Conservation (phyloP, 2,329 filamentous ascomycete genomes). For the Volutella citrinella region DNA sequence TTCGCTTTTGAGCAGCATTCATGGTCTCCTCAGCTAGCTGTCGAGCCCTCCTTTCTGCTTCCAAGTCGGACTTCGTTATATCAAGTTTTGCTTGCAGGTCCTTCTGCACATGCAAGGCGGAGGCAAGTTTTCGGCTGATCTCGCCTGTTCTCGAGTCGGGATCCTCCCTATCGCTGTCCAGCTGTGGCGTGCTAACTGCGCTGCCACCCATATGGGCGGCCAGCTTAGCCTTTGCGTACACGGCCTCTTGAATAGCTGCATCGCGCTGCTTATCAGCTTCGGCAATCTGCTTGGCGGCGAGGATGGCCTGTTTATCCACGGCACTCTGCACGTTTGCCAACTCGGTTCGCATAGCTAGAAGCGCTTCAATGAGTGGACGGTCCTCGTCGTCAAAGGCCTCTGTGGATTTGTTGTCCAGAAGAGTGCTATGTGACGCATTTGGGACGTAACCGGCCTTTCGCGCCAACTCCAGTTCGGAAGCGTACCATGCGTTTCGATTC, state of each 20-base stretch:
- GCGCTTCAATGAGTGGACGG: conserved; percentile 84
- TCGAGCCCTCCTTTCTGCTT: conserved; percentile 76
- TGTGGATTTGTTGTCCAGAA: conserved; percentile 70
- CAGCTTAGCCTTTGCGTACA: conserved; percentile 90
- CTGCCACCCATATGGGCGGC: conserved; percentile 72
- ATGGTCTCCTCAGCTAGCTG: conserved; percentile 86
- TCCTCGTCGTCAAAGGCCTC: conserved; percentile 91
- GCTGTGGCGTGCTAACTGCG: conserved; percentile 56
- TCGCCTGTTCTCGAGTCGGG: conserved; percentile 59
- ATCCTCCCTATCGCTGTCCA: conserved; percentile 59
- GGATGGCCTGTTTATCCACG: conserved; percentile 81
- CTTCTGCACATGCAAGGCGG: conserved; percentile 72
- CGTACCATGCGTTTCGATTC: conserved; percentile 93
- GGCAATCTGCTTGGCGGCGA: conserved; percentile 85
- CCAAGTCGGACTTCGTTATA: conserved; percentile 64
- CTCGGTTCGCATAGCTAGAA: conserved; percentile 87
- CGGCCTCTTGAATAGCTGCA: conserved; percentile 88
- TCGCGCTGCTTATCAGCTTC: conserved; percentile 95
- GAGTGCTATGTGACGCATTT: conserved; percentile 65
- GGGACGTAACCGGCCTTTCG: conserved; percentile 84
- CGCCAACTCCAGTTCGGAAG: conserved; percentile 88
- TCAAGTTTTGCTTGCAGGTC: conserved; percentile 80
- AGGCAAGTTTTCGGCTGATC: conserved; percentile 78
- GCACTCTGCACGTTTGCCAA: conserved; percentile 85
- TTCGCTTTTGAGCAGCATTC: conserved; percentile 76